Conservation (phyloP, 305 asterid species). For the Fraxinus angustifolia region DNA sequence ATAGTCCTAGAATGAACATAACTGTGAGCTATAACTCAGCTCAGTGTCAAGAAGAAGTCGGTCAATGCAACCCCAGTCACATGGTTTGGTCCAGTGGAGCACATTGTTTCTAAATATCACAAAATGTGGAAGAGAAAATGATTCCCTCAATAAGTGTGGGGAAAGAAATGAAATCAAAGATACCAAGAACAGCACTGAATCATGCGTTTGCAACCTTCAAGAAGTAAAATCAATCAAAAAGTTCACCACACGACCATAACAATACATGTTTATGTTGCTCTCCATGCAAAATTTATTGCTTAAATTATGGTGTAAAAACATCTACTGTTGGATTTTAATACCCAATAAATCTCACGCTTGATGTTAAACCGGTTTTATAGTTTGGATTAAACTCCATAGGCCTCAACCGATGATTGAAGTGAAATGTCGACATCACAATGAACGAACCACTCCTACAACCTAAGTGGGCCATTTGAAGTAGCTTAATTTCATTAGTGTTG, state of each 20-base stretch:
- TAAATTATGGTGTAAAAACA: not conserved
- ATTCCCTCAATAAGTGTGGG: not conserved
- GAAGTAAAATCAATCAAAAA: not conserved
- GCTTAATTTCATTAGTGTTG: no score
- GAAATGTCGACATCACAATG: no score
- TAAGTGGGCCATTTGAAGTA: no score
- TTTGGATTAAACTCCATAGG: no score
- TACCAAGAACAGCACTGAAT: not conserved
- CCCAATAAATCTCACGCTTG: no score
- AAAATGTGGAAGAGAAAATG: not conserved
- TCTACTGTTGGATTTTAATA: not conserved
- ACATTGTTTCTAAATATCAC: not conserved
- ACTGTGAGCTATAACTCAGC: not conserved
- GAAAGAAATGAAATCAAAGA: not conserved
- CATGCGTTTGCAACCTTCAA: not conserved
- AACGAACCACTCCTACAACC: no score
- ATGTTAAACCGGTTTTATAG: no score
- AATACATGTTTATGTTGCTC: not conserved
- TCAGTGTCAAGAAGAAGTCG: not conserved
- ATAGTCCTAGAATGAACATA: not conserved
- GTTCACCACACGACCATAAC: not conserved
- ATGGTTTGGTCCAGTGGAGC: not conserved
- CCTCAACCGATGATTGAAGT: no score
- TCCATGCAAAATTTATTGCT: not conserved
- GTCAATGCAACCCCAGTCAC: not conserved